These are phyloP conservation scores for Raffaelea deltoideospora DNA, from an alignment of 2,329 filamentous ascomycete genomes.

Conservation along the genomic window DNA sequence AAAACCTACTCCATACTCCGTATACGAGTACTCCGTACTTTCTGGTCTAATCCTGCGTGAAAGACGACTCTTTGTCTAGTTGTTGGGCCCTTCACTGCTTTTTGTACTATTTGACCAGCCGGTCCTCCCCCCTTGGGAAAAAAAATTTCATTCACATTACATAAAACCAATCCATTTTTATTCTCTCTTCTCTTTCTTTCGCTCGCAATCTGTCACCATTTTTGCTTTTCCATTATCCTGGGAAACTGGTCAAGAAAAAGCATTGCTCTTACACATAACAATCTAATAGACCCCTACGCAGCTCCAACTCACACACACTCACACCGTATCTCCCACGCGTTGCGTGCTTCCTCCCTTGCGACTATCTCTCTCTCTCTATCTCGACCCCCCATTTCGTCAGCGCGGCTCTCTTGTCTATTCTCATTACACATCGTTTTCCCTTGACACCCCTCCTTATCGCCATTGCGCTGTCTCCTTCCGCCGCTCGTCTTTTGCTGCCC, in stretches of 20 bases:
- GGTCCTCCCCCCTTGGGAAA: constrained; percentile 9
- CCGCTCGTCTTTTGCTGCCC: constrained; percentile 1
- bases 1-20: too few relatives aligned
- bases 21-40: too few relatives aligned
- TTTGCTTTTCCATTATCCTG: constrained; percentile 22
- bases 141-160: constrained; percentile 30
- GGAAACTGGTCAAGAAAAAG: constrained; percentile 8
- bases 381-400: neutral
- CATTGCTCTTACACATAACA: too few relatives aligned
- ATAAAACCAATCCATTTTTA: constrained; percentile 30
- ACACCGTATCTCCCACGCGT: constrained; percentile 8
- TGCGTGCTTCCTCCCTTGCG: constrained; percentile 16
- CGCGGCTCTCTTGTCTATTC: constrained; percentile 6
- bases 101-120: constrained; percentile 3
- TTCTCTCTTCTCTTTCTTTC: constrained; percentile 24
- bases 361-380: constrained; percentile 7
- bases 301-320: too few relatives aligned
- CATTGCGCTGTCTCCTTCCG: neutral
- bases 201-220: constrained; percentile 24
- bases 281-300: too few relatives aligned
- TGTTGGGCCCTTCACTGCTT: too few relatives aligned
- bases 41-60: too few relatives aligned
- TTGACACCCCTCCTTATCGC: constrained; percentile 3
- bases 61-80: too few relatives aligned
- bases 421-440: constrained; percentile 6